These are phyloP conservation scores for Taiozyma sp. DNA, from an alignment of 1,139 yeast species.

Conservation along the genomic window DNA sequence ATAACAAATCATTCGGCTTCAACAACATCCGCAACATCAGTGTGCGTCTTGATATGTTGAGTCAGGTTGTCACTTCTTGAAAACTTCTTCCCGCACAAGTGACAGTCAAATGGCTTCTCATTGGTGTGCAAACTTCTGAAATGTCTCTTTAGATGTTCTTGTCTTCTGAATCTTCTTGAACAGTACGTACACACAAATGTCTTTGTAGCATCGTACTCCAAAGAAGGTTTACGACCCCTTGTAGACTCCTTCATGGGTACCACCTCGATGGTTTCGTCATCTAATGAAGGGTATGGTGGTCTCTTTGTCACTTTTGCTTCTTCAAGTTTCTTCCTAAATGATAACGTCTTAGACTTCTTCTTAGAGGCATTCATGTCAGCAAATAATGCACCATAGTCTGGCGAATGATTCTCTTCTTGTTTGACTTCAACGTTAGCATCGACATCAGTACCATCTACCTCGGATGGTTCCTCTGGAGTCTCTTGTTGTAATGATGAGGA, in stretches of 20 bases:
- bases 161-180: constrained; percentile 63
- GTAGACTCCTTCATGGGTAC: constrained; percentile 24
- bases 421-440: neutral
- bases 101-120: constrained; percentile 70
- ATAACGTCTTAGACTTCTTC: constrained; percentile 13
- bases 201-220: constrained; percentile 30
- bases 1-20: neutral
- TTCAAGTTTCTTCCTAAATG: constrained; percentile 10
- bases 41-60: constrained; percentile 70
- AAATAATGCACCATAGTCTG: constrained; percentile 24
- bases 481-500: neutral
- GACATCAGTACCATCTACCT: neutral
- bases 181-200: constrained; percentile 38
- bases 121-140: constrained; percentile 68
- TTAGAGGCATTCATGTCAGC: constrained; percentile 18
- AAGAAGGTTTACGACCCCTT: constrained; percentile 35
- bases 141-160: constrained; percentile 76
- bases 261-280: constrained; percentile 8
- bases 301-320: constrained; percentile 1
- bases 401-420: constrained; percentile 14
- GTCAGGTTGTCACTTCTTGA: constrained; percentile 71
- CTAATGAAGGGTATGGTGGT: constrained; percentile 7
- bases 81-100: constrained; percentile 65
- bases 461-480: neutral
- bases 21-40: neutral